Evolutionary conservation across 345 rosid species (phyloP).

Genomic region (Citrus glauca): DNA sequence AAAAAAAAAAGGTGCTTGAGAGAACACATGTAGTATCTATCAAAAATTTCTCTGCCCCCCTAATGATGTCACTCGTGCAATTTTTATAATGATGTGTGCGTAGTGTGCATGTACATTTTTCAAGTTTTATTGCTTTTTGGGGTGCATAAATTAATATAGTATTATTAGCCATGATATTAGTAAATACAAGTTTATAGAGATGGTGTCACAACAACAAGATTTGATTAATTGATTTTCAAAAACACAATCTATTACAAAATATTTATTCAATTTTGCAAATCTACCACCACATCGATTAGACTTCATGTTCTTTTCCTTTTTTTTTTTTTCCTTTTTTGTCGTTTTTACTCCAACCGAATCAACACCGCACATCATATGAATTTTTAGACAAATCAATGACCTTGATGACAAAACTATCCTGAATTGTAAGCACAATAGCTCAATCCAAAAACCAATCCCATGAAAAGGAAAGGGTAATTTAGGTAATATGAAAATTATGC

Average conservation of each 20-base stretch:
- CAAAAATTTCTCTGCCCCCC: not conserved
- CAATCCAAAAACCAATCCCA: not conserved
- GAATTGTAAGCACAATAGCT: not conserved
- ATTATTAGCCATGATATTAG: not conserved
- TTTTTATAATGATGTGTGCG: not conserved
- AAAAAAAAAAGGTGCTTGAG: not conserved
- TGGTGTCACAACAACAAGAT: not conserved
- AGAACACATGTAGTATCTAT: not conserved
- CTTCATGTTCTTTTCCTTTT: too few species aligned
- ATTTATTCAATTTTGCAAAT: not conserved
- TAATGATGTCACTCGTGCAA: constrained; percentile 5
- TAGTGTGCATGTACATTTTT: too few species aligned
- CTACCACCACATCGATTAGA: not conserved
- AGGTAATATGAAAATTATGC: not conserved
- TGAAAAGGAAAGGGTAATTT: not conserved
- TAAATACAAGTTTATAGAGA: not conserved
- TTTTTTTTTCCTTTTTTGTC: too few species aligned
- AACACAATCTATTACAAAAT: too few species aligned
- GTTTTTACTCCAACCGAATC: not conserved
- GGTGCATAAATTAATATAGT: not conserved
- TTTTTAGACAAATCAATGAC: not conserved
- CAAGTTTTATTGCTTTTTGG: not conserved
- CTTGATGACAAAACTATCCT: constrained; percentile 4
- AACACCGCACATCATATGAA: not conserved
- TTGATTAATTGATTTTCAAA: too few species aligned